Base-by-base conservation (phyloP, 1,139 yeast genomes). In the Lodderomyces oxycetoniae region DNA sequence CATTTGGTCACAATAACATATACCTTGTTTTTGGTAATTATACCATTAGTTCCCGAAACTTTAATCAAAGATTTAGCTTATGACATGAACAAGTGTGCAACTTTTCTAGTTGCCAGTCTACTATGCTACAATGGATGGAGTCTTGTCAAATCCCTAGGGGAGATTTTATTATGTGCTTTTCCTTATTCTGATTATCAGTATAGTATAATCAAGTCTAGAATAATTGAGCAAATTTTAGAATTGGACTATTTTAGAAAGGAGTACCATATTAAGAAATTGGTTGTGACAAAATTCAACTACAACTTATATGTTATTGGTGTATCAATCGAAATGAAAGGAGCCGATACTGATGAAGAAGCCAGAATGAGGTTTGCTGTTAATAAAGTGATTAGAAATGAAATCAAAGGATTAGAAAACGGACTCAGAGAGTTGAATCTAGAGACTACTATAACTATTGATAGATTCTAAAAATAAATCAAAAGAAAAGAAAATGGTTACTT, bases 311-410 rank as follows among this genome's bases (percentile, higher is more conserved):
- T 82, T 12, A 73, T 79, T 2, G 72, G 86, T 2, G 45, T 80
- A 25, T 67, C 63, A 37, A 45, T 82, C 6, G 53, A 53, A 20
- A 77, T 82, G 82, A 57, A 61, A 30, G 89, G 89, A n/a, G 83
- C 79, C 1, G 74, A 82, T 5, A 73, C 73, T 37, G 86, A 80
- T 39, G 87, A 81, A 37, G 91, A 82, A 49, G 58, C 76, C 1
- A 57, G 66, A 22, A 49, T 82, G 29, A 54, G 83, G 35, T 67
- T 70, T 43, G 79, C 81, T 35, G 61, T 77, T 2, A 64, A 66
- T 35, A 64, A 74, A 25, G 62, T 79, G 21, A 55, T 81, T 4
- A 59, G 57, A 31, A 54, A 46, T 12, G 58, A 55, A 28, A 44
- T 62, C n/a, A 44, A 47, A 31, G 42, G 39, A 11, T 45, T 46